phyloP scores from a whole-genome alignment of 2,329 filamentous ascomycete species.

The Fragosphaeria purpurea region DNA sequence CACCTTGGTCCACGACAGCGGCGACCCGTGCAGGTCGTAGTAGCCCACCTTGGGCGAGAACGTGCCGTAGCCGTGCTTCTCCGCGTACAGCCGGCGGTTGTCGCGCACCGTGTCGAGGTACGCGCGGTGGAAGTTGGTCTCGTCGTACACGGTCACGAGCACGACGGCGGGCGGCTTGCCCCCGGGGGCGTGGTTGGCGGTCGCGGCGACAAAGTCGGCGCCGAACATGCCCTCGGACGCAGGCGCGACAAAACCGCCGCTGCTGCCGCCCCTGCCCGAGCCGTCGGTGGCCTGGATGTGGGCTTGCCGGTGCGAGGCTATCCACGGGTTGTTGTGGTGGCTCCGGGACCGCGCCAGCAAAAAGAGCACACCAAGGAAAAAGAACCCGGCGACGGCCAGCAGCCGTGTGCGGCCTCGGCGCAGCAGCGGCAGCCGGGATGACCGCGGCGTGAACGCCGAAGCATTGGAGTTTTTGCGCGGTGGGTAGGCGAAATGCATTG shows the following conservation, averaged over 20 bases:
- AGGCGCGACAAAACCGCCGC: neutral
- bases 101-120: slow-evolving; percentile 67
- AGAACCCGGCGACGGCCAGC: slow-evolving; percentile 43
- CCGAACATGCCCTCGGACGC: neutral
- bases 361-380: slow-evolving; percentile 49
- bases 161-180: slow-evolving; percentile 54
- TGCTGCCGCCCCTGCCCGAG: slow-evolving; percentile 1
- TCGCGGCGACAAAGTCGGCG: slow-evolving; percentile 8
- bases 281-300: neutral
- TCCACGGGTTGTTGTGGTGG: slow-evolving; percentile 10
- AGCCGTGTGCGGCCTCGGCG: slow-evolving; percentile 55
- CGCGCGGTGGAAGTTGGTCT: slow-evolving; percentile 48
- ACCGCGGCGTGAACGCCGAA: slow-evolving; percentile 56
- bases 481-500: slow-evolving; percentile 85
- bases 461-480: slow-evolving; percentile 73
- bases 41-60: slow-evolving; percentile 71
- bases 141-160: slow-evolving; percentile 76
- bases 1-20: slow-evolving; percentile 63
- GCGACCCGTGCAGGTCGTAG: slow-evolving; percentile 57
- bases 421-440: slow-evolving; percentile 37
- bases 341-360: slow-evolving; percentile 35
- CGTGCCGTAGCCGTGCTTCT: slow-evolving; percentile 75
- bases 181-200: slow-evolving; percentile 27
- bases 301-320: slow-evolving; percentile 8
- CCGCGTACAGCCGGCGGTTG: slow-evolving; percentile 78